phyloP scores from a whole-genome alignment of 192 early-diverging fungal genomes.

The Allomyces javanicus region DNA sequence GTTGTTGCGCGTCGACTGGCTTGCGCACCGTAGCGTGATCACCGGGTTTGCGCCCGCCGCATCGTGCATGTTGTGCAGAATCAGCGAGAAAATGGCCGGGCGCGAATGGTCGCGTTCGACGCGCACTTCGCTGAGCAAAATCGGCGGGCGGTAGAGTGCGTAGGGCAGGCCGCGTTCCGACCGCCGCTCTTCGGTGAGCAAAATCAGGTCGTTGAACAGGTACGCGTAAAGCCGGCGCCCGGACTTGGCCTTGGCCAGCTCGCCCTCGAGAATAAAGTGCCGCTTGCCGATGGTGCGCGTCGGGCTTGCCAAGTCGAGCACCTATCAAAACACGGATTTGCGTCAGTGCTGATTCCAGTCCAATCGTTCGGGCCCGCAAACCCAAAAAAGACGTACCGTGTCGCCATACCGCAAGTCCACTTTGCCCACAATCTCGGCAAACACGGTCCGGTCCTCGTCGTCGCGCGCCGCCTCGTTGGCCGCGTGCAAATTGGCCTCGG shows the following conservation, averaged over 20 bases:
- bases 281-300: conserved; percentile 19
- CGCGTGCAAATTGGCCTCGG: conserved; percentile 47
- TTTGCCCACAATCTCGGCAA: background rate
- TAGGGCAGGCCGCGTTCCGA: background rate
- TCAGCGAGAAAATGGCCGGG: background rate
- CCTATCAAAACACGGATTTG: background rate
- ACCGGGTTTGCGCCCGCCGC: no score
- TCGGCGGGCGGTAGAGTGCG: background rate
- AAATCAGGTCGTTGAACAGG: conserved; percentile 32
- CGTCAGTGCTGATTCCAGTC: background rate
- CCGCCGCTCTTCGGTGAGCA: conserved; percentile 14
- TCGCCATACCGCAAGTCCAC: background rate
- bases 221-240: conserved; percentile 28
- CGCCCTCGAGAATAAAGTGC: conserved; percentile 25
- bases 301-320: conserved; percentile 20
- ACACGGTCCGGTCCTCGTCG: background rate
- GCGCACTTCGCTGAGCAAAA: background rate
- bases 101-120: background rate
- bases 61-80: background rate
- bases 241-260: conserved; percentile 26
- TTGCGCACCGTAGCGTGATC: background rate
- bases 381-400: background rate
- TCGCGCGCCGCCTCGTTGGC: conserved; percentile 76
- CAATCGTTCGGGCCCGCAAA: background rate
- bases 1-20: background rate